phyloP scores from a whole-genome alignment of 495 filamentous ascomycete genomes.

The Penicillium lividum region DNA sequence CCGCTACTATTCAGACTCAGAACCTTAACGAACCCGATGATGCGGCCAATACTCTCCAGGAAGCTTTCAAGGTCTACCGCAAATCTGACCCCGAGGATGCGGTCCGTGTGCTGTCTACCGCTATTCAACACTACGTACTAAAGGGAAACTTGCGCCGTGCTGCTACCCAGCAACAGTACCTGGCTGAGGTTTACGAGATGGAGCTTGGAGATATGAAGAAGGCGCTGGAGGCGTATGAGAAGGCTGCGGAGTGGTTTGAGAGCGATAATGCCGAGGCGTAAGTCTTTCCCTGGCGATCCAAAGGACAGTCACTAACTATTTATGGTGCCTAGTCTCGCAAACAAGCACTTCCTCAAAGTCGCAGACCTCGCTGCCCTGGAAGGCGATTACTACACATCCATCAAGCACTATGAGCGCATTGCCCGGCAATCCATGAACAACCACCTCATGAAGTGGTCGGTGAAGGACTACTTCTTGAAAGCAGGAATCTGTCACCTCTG shows the following conservation, averaged over 20 bases:
- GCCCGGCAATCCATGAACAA: slow-evolving; percentile 70
- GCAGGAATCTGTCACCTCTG: slow-evolving; percentile 82
- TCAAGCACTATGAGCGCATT: slow-evolving; percentile 78
- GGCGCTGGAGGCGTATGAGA: slow-evolving; percentile 76
- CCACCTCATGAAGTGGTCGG: slow-evolving; percentile 83
- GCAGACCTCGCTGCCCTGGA: slow-evolving; percentile 83
- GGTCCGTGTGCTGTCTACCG: slow-evolving; percentile 67
- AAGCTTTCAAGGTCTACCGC: slow-evolving; percentile 84
- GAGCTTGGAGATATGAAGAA: slow-evolving; percentile 74
- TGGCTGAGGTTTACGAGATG: slow-evolving; percentile 79
- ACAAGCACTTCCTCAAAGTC: slow-evolving; percentile 85
- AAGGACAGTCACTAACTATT: background rate
- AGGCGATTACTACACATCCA: slow-evolving; percentile 76
- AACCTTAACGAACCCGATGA: slow-evolving; percentile 87
- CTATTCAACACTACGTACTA: slow-evolving; percentile 75
- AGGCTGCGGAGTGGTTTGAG: slow-evolving; percentile 84
- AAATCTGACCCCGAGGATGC: slow-evolving; percentile 79
- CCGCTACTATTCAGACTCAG: slow-evolving; percentile 70
- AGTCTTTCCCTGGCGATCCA: slow-evolving; percentile 24
- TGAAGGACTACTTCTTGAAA: slow-evolving; percentile 93
- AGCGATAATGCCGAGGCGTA: slow-evolving; percentile 84
- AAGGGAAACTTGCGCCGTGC: slow-evolving; percentile 88
- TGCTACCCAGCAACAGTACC: slow-evolving; percentile 81
- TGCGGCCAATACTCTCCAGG: slow-evolving; percentile 74
- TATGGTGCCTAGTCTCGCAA: slow-evolving; percentile 63